A percentile compares a stretch with the other conserved stretches of the same genome.
phyloP scores from a whole-genome alignment of 768 basidiomycete species.

The Tricholoma flavovirens region DNA sequence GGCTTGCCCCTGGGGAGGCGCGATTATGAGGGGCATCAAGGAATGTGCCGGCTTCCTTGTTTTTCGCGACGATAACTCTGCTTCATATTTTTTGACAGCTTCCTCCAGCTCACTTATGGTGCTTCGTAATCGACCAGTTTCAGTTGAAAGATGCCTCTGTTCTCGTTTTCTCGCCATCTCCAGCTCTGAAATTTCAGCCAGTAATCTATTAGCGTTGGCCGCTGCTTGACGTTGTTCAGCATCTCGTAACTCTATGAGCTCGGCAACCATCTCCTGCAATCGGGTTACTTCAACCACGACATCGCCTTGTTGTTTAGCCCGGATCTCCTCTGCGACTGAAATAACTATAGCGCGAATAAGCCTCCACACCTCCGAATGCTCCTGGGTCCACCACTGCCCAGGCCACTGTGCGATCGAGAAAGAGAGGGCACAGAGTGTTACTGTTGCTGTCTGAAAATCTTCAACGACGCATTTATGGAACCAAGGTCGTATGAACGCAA shows the following conservation, averaged over 20 bases:
- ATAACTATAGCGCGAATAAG: constrained; percentile 54
- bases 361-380: constrained; percentile 56
- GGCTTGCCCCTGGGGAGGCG: constrained; percentile 6
- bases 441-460: constrained; percentile 30
- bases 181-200: neutral
- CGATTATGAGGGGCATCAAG: constrained; percentile 11
- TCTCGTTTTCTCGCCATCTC: neutral
- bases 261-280: neutral
- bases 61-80: constrained; percentile 6
- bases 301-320: constrained; percentile 37
- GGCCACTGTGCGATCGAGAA: constrained; percentile 60
- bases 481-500: constrained; percentile 66
- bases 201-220: neutral
- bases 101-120: constrained; percentile 48
- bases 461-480: constrained; percentile 46
- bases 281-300: neutral
- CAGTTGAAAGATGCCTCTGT: constrained; percentile 20
- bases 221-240: neutral
- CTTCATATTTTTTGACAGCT: constrained; percentile 36
- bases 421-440: constrained; percentile 35
- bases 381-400: constrained; percentile 59
- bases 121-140: constrained; percentile 43
- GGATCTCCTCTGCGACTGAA: constrained; percentile 62
- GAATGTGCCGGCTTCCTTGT: constrained; percentile 7
- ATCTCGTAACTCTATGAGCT: constrained; percentile 12